Base-by-base conservation (phyloP, 257 asterid genomes). In the Perilla frutescens region DNA sequence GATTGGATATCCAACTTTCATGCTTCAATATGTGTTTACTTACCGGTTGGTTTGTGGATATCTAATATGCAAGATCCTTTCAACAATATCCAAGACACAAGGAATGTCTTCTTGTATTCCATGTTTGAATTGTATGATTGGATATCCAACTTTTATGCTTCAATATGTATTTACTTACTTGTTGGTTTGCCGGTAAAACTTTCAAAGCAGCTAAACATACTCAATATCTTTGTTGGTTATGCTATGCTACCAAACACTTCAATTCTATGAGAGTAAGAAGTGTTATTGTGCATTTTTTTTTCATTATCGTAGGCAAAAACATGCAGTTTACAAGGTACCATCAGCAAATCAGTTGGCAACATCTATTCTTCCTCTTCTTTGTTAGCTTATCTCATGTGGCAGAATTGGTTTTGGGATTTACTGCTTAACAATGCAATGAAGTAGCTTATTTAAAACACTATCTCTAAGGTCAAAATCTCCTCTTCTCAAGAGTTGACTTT, bases 171-270 rank as follows among this genome's bases (percentile, higher is more conserved):
- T 60, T 72, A 39, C 66, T 73, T 47, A 70, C 83, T 91, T 98
- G 99, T 94, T 82, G 99, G 99, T 62, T 80, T 94, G 83, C 99
- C 99, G 99, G 99, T 20, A 94, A 94, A 86, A 94, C 98, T 47
- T 94, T 94, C 85, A 94, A 98, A 6, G 98, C 99, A 26, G 99
- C 97, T 80, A 94, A 94, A 85, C 99, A 91, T 58, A 94, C 99
- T 64, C 84, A 98, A 71, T 94, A 94, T 86, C 99, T 94, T 85
- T 96, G 98, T 50, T 94, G 99, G 99, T 85, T 94, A 82, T 98
- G 99, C 54, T 98, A 94, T 86, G 93, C 90, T 44, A 94, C 99
- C 83, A 94, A 94, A 81, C 98, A 94, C 90, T 94, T 94, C 88
- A 94, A 94, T 82, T 97, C 91, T 78, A 98, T 14, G 64, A 76